These are phyloP conservation scores for Lichtheimia ramosa DNA, from an alignment of 371 early-diverging fungal genomes.

Conservation along the genomic window DNA sequence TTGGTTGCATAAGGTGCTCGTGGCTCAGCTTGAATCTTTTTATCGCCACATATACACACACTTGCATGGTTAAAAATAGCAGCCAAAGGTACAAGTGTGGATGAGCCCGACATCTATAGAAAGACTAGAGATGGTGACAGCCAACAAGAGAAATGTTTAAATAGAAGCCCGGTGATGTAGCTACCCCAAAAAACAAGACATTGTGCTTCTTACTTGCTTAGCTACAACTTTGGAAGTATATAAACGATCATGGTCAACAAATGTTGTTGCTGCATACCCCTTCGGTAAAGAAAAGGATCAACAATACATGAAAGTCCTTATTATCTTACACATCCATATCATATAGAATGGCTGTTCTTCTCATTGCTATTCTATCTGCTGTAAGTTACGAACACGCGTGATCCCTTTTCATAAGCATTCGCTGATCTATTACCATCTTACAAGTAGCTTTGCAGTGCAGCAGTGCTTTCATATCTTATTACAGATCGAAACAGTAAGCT, in stretches of 20 bases:
- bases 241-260: conserved; percentile 7
- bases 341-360: conserved; percentile 11
- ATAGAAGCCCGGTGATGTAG: conserved; percentile 3
- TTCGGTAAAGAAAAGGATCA: conserved; percentile 6
- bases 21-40: background rate
- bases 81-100: too few relatives aligned
- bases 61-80: background rate
- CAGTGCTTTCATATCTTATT: background rate
- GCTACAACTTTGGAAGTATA: too few relatives aligned
- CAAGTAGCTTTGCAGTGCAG: background rate
- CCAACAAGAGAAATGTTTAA: conserved; percentile 1
- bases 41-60: too few relatives aligned
- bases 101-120: too few relatives aligned
- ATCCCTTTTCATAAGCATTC: background rate
- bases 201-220: too few relatives aligned
- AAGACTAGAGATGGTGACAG: too few relatives aligned
- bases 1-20: background rate
- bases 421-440: background rate
- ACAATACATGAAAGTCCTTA: background rate
- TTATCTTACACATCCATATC: background rate
- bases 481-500: background rate
- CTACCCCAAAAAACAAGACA: background rate
- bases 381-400: conserved; percentile 1
- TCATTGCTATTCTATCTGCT: conserved; percentile 16
- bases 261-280: conserved; percentile 20